phyloP scores from a whole-genome alignment of 345 rosid species.

The Gossypium longicalyx region DNA sequence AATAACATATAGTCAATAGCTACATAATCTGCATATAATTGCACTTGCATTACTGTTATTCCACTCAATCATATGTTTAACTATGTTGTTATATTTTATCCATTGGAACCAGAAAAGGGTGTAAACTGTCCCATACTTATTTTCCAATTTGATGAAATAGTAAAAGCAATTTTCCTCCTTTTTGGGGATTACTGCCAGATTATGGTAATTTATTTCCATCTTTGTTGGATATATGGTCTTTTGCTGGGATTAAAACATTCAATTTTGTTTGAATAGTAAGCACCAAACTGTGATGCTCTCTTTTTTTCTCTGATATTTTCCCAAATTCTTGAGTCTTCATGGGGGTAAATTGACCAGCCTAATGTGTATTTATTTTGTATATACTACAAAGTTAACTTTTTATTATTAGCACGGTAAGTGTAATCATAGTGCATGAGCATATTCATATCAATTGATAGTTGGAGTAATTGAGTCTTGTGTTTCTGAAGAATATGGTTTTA shows the following conservation, averaged over 20 bases:
- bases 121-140: not conserved
- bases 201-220: not conserved
- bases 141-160: slow-evolving; percentile 9
- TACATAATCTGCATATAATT: not conserved
- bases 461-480: not conserved
- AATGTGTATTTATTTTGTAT: not conserved
- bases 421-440: slow-evolving; percentile 4
- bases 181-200: too few species aligned
- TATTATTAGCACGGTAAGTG: not conserved
- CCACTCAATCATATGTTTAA: not conserved
- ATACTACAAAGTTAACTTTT: not conserved
- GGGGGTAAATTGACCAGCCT: not conserved
- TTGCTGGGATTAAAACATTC: not conserved
- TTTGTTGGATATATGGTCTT: not conserved
- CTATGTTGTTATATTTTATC: not conserved
- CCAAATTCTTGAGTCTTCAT: not conserved
- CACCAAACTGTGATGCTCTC: not conserved
- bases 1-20: not conserved
- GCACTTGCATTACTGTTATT: not conserved
- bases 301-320: not conserved
- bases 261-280: not conserved
- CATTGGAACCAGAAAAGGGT: not conserved
- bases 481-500: not conserved
- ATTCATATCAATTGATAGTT: not conserved
- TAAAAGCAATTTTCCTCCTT: not conserved